phyloP scores from a whole-genome alignment of 2,329 filamentous ascomycete species.

The Exserohilum rostratum region DNA sequence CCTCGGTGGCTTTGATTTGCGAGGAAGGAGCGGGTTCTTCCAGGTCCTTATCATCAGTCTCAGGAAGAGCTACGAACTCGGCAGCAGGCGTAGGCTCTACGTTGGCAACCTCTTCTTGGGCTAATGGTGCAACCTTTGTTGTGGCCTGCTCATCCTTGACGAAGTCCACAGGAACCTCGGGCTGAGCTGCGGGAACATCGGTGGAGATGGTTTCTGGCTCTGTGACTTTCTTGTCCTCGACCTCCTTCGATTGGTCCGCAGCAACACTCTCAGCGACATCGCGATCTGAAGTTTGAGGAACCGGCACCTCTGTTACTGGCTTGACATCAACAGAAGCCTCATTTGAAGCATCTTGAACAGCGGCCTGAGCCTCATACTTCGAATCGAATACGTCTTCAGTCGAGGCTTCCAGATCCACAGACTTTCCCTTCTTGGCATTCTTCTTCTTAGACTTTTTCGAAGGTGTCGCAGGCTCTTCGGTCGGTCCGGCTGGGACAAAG shows the following conservation, averaged over 20 bases:
- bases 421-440: constrained; percentile 22
- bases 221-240: neutral
- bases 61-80: constrained; percentile 10
- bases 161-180: neutral
- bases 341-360: neutral
- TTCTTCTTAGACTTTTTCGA: constrained; percentile 56
- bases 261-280: neutral
- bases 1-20: neutral
- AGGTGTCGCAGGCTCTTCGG: constrained; percentile 17
- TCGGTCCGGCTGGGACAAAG: neutral
- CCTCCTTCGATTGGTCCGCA: neutral
- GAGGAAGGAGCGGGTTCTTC: neutral
- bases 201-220: constrained; percentile 14
- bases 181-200: constrained; percentile 9
- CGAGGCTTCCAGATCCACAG: constrained; percentile 7
- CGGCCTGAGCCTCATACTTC: neutral
- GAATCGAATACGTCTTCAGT: neutral
- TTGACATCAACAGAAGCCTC: neutral
- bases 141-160: neutral
- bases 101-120: neutral
- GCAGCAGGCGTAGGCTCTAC: neutral
- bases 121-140: constrained; percentile 1
- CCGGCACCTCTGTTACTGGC: neutral
- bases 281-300: neutral
- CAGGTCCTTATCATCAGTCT: constrained; percentile 6